A percentile compares a stretch with the other conserved stretches of the same genome.
Evolutionary conservation across 2,329 filamentous ascomycete species (phyloP).

Genomic region (Colletotrichum orbiculare): DNA sequence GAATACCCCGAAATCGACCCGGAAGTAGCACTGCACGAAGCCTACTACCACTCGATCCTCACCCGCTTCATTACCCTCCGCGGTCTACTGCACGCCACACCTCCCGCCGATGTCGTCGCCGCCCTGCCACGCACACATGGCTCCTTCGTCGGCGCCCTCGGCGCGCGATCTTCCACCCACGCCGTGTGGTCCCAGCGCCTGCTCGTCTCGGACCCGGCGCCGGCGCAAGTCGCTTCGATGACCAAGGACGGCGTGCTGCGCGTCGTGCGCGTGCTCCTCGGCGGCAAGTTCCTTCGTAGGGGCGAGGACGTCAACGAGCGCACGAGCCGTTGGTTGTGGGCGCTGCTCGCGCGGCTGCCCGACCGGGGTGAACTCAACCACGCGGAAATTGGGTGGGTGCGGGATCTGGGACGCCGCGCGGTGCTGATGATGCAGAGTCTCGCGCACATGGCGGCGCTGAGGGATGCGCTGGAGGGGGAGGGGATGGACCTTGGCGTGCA

Average conservation of each 20-base stretch:
- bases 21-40: conserved; percentile 64
- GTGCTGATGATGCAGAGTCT: conserved; percentile 68
- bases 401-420: conserved; percentile 84
- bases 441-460: conserved; percentile 62
- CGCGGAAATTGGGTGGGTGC: conserved; percentile 78
- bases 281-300: conserved; percentile 70
- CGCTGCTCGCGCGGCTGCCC: conserved; percentile 79
- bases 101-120: conserved; percentile 63
- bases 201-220: conserved; percentile 64
- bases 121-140: conserved; percentile 66
- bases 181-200: conserved; percentile 64
- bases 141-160: conserved; percentile 65
- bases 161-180: conserved; percentile 60
- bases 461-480: conserved; percentile 55
- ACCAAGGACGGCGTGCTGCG: conserved; percentile 73
- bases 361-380: conserved; percentile 80
- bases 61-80: conserved; percentile 75
- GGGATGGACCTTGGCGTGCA: conserved; percentile 52
- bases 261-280: conserved; percentile 74
- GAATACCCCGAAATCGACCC: conserved; percentile 45
- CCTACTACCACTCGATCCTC: conserved; percentile 75
- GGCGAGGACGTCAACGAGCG: conserved; percentile 70
- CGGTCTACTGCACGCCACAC: conserved; percentile 64
- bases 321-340: conserved; percentile 88
- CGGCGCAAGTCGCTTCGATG: conserved; percentile 72